Evolutionary conservation across 129 eudicot genomes (phyloP), one percentile per base, ranked within the genome.

Genomic region (Pulicaria dysenterica): DNA sequence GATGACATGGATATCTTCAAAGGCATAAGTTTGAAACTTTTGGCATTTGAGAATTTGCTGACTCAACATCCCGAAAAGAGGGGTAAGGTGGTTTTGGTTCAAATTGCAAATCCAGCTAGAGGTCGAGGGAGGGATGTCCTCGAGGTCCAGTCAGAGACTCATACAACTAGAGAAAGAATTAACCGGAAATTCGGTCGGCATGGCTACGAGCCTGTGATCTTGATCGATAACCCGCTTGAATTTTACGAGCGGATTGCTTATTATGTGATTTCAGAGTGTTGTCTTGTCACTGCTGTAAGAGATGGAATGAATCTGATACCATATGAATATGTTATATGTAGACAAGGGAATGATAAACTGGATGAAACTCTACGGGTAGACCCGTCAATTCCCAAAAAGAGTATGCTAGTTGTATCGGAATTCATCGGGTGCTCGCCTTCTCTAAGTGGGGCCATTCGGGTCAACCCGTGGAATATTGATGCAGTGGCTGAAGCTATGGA

Each of bases 1-100:
- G 96, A 90, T 79, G 96, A 90, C 82, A 90, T 90, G 95, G 97
- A 91, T 77, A 91, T 91, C 31, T 91, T 91, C 54, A 91, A 91
- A 75, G 97, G 97, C 6, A 91, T 91, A 76, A 91, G 92, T 72
- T 77, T 91, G 77, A 91, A 91, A 46, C 92, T 91, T 67, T 77
- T 91, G 76, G 96, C 97, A 5, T 88, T 88, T 50, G 97, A 91
- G 71, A 88, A 86, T 47, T 71, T 91, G 82, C 93, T 91, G 71
- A 79, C 82, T 64, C 92, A 86, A 34, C 92, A 91, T 74, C 95
- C 97, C 3, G 88, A 88, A 16, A 91, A 86, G 78, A 82, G 97
- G 70, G 90, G 96, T 48, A 88, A 84, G 49, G 96, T 91, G 40
- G 92, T 91, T 31, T 55, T 91, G 77, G 87, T 91, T 54, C 97